phyloP scores from a whole-genome alignment of 129 eudicot species.

The Dittrichia graveolens region DNA sequence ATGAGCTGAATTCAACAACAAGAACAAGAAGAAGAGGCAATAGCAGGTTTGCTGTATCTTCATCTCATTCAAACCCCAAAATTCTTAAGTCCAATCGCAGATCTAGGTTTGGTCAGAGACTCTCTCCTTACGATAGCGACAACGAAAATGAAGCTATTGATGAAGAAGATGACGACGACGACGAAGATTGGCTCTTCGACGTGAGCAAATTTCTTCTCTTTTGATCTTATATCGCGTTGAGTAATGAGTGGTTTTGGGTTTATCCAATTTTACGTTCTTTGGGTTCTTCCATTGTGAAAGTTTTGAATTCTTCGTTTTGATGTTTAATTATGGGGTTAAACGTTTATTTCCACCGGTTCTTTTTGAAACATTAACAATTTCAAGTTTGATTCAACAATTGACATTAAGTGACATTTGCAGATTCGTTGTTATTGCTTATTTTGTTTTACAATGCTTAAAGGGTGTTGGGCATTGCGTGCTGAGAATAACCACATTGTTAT shows the following conservation, averaged over 20 bases:
- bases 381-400: background rate
- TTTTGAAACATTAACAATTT: background rate
- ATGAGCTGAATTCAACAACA: background rate
- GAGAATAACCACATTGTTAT: no score
- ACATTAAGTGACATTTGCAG: background rate
- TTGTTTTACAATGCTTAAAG: no score
- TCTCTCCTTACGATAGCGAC: conserved; percentile 65
- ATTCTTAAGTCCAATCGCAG: conserved; percentile 72
- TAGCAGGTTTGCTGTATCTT: conserved; percentile 38
- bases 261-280: background rate
- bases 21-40: conserved; percentile 23
- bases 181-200: conserved; percentile 49
- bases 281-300: background rate
- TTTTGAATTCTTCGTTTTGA: background rate
- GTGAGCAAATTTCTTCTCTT: conserved; percentile 31
- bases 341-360: background rate
- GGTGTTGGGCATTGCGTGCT: no score
- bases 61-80: conserved; percentile 80
- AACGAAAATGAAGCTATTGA: conserved; percentile 38
- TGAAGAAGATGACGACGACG: conserved; percentile 34
- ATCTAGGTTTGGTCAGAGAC: conserved; percentile 53
- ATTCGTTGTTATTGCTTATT: background rate
- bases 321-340: background rate
- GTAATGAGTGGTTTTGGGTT: conserved; percentile 4
- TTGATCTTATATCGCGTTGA: background rate